Evolutionary conservation across 345 rosid genomes (phyloP), one percentile per base, ranked within the genome.

Genomic region (Excoecaria agallocha): DNA sequence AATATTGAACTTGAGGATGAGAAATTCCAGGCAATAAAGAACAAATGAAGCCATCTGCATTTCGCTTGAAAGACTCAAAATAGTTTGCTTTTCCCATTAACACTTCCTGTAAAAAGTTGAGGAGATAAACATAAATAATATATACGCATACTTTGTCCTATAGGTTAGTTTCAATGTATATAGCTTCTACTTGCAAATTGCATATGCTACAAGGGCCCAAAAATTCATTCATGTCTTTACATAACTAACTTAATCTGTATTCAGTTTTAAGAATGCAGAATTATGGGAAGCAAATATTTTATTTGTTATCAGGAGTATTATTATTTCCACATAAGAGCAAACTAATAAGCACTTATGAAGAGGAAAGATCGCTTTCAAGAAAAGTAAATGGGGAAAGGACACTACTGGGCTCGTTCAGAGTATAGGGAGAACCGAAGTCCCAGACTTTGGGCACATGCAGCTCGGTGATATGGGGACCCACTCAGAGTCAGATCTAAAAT

Each of bases 41-140:
- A 78, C 98, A 94, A 76, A 94, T 94, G 80, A 94, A 94, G 17
- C 64, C 90, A 74, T 94, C 98, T 30, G 98, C 98, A 75, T 94
- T 92, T 74, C 85, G 91, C 87, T 87, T 89, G 93, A 94, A 94
- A 50, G 93, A 86, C 80, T 82, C 74, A 76, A 94, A 94, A 80
- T 89, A 94, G 65, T 81, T 89, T 79, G 98, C 98, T 88, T 79
- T 92, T 69, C 98, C 98, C 98, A 87, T 91, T 66, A 94, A 64
- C 80, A 94, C 98, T 82, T 94, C 98, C 98, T 94, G 90, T 61
- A 46, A 67, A 19, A n/a, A n/a, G 60, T 51, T 63, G 8, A 24
- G 19, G 4, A 66, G 13, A 61, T 43, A 66, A n/a, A 63, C 5
- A 49, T 16, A 24, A 66, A 64, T 17, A 65, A 19, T 43, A 5